These are phyloP conservation scores for Mycena sanguinolenta DNA, from an alignment of 768 basidiomycete genomes.

Conservation along the genomic window DNA sequence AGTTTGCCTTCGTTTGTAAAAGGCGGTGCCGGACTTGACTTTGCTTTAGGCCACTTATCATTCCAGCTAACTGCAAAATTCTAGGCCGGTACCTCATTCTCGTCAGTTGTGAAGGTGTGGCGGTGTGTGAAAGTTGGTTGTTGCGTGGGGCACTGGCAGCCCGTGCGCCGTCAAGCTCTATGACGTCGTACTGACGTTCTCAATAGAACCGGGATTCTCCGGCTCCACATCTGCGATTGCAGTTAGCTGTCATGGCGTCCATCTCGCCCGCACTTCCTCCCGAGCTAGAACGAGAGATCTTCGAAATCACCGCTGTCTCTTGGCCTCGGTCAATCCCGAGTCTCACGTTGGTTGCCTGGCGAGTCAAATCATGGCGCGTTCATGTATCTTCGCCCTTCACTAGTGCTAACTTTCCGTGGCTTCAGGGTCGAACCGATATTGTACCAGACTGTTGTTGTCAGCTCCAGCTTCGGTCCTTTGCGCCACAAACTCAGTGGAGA, in stretches of 20 bases:
- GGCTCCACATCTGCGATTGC: no score
- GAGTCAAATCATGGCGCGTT: background rate
- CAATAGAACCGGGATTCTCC: no score
- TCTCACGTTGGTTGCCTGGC: background rate
- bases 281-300: conserved; percentile 37
- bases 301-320: background rate
- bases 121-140: no score
- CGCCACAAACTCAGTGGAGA: background rate
- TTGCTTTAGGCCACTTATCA: no score
- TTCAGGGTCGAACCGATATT: background rate
- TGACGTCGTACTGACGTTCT: no score
- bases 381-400: background rate
- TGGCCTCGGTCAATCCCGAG: background rate
- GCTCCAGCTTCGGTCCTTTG: background rate
- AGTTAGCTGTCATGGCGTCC: background rate
- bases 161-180: no score
- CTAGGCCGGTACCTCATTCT: no score
- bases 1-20: no score
- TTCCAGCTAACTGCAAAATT: no score
- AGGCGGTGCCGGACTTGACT: no score
- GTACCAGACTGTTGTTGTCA: background rate
- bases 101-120: no score
- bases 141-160: no score
- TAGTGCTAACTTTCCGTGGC: background rate
- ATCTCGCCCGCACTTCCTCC: background rate